Conservation (phyloP, 2,329 filamentous ascomycete species). For the Fusarium sp. region DNA sequence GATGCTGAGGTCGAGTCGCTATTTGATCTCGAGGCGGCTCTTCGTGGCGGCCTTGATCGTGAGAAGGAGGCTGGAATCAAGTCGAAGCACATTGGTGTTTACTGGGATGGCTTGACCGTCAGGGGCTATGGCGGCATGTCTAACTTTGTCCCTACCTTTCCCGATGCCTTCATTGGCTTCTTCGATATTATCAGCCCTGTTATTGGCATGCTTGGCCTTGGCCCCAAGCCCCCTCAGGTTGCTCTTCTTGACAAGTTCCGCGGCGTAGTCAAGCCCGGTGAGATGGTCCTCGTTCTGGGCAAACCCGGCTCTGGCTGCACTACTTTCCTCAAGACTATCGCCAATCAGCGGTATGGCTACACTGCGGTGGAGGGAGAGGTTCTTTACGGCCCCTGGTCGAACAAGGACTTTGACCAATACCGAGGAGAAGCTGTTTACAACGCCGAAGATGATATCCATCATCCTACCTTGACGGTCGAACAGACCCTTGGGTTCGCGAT, state of each 20-base stretch:
- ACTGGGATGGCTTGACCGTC: slow-evolving; percentile 83
- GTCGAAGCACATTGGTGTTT: slow-evolving; percentile 82
- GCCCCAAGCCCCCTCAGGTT: slow-evolving; percentile 76
- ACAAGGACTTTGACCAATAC: slow-evolving; percentile 79
- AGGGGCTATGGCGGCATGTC: slow-evolving; percentile 79
- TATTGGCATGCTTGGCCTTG: slow-evolving; percentile 72
- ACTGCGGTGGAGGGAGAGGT: slow-evolving; percentile 75
- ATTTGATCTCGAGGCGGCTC: slow-evolving; percentile 81
- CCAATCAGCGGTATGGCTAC: slow-evolving; percentile 73
- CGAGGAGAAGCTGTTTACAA: slow-evolving; percentile 89
- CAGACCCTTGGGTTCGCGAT: slow-evolving; percentile 89
- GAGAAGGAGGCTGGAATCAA: slow-evolving; percentile 84
- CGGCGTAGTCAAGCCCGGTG: slow-evolving; percentile 80
- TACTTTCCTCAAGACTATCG: slow-evolving; percentile 76
- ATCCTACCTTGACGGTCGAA: slow-evolving; percentile 86
- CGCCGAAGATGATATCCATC: slow-evolving; percentile 83
- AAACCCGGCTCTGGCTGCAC: slow-evolving; percentile 80
- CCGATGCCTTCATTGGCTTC: slow-evolving; percentile 80
- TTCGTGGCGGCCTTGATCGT: slow-evolving; percentile 78
- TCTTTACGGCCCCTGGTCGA: slow-evolving; percentile 79
- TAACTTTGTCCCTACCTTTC: slow-evolving; percentile 81
- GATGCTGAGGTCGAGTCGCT: slow-evolving; percentile 60
- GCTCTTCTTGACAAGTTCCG: slow-evolving; percentile 80
- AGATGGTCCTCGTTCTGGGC: slow-evolving; percentile 89
- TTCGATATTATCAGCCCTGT: slow-evolving; percentile 79